phyloP scores from a whole-genome alignment of 2,329 filamentous ascomycete species.

The Phaeosphaeria sp. region DNA sequence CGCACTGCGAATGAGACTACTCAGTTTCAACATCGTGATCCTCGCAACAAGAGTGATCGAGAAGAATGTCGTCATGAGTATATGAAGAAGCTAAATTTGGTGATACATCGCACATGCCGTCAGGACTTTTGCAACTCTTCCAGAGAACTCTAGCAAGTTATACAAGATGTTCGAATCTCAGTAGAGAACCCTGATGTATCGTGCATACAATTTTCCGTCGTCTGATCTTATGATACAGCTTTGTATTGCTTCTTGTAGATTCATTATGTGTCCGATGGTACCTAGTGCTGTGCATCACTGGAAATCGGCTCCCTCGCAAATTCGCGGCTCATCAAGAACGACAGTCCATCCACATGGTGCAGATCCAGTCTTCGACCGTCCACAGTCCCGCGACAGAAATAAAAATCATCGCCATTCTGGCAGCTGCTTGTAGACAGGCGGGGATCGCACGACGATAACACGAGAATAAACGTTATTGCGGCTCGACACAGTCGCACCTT shows the following conservation, averaged over 20 bases:
- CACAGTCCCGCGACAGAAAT: background rate
- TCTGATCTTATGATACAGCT: no score
- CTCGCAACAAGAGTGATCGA: background rate
- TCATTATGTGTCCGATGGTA: no score
- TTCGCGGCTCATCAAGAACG: background rate
- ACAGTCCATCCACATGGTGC: background rate
- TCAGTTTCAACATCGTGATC: background rate
- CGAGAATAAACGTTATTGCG: background rate
- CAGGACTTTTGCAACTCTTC: no score
- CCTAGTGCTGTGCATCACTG: no score
- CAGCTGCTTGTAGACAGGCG: background rate
- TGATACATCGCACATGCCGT: no score
- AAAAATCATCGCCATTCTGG: background rate
- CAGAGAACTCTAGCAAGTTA: no score
- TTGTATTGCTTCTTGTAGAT: no score
- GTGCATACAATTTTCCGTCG: no score
- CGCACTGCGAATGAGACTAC: no score
- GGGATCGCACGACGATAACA: background rate
- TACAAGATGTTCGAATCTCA: no score
- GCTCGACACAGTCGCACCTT: constrained; percentile 4
- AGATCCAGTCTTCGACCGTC: background rate
- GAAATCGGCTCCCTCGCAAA: background rate
- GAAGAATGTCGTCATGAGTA: background rate
- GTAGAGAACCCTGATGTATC: no score
- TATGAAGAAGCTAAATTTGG: no score